phyloP scores from a whole-genome alignment of 2,329 filamentous ascomycete genomes.

The Aspergillus texensis region DNA sequence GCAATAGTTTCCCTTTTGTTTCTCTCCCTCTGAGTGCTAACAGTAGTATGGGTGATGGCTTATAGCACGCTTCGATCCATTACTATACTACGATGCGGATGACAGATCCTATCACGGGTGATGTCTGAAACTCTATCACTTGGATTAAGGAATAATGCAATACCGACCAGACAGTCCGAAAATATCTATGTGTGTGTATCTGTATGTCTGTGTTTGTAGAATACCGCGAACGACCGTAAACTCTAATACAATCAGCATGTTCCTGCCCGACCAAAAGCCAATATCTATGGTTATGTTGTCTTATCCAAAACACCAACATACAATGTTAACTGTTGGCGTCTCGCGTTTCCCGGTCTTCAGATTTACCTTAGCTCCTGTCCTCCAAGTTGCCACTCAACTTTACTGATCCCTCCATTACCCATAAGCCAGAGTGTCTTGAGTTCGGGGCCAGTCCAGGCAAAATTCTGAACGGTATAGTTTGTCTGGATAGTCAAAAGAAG shows the following conservation, averaged over 20 bases:
- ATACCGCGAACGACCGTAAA: background rate
- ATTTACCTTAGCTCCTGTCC: constrained; percentile 31
- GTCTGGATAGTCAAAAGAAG: constrained; percentile 46
- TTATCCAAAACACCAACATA: background rate
- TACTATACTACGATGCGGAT: background rate
- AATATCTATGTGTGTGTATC: no score
- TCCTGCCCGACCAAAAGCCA: background rate
- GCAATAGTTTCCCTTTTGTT: constrained; percentile 12
- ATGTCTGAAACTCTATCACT: background rate
- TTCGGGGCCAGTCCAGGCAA: constrained; percentile 46
- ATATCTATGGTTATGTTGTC: background rate
- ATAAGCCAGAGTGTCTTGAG: constrained; percentile 46
- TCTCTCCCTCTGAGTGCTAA: background rate
- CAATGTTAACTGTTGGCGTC: background rate
- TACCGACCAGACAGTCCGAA: background rate
- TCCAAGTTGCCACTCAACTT: constrained; percentile 41
- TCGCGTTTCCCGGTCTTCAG: background rate
- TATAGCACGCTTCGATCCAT: background rate
- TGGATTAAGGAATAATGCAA: background rate
- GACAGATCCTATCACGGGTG: background rate
- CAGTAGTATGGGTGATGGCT: background rate
- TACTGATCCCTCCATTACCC: constrained; percentile 42
- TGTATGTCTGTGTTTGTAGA: background rate
- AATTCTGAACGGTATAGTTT: constrained; percentile 50
- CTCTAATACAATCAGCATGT: background rate